phyloP scores from a whole-genome alignment of 2,329 filamentous ascomycete genomes.

The Amesomyces nigricolor region DNA sequence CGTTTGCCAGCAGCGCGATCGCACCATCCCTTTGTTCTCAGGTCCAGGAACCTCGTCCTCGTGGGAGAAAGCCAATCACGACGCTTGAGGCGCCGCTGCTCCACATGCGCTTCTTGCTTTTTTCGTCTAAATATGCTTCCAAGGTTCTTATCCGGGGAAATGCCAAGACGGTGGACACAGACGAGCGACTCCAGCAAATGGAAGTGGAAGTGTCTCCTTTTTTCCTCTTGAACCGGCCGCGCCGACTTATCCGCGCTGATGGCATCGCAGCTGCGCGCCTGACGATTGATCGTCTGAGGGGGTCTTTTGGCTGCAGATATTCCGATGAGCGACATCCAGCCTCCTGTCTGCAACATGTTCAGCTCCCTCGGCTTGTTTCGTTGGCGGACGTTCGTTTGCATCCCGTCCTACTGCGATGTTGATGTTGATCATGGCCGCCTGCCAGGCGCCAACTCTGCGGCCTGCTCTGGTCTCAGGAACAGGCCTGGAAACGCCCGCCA shows the following conservation, averaged over 20 bases:
- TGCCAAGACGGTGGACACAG: neutral
- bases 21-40: conserved; percentile 11
- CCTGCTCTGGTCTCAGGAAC: conserved; percentile 13
- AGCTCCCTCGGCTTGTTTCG: neutral
- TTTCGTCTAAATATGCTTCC: neutral
- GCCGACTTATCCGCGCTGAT: neutral
- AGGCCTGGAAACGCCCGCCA: conserved; percentile 8
- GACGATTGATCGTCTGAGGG: no score
- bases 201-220: conserved; percentile 1
- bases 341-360: neutral
- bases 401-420: neutral
- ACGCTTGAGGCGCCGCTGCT: conserved; percentile 5
- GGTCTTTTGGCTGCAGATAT: neutral
- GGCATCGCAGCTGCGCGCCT: neutral
- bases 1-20: neutral
- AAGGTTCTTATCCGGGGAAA: conserved; percentile 1
- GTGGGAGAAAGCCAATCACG: conserved; percentile 10
- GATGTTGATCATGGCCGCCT: conserved; percentile 1
- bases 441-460: neutral
- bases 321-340: conserved; percentile 4
- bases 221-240: neutral
- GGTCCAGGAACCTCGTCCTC: neutral
- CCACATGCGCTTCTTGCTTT: conserved; percentile 3
- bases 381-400: neutral
- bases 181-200: neutral